Evolutionary conservation across 2,329 filamentous ascomycete genomes (phyloP).

Genomic region (Xenoacremonium recifei): DNA sequence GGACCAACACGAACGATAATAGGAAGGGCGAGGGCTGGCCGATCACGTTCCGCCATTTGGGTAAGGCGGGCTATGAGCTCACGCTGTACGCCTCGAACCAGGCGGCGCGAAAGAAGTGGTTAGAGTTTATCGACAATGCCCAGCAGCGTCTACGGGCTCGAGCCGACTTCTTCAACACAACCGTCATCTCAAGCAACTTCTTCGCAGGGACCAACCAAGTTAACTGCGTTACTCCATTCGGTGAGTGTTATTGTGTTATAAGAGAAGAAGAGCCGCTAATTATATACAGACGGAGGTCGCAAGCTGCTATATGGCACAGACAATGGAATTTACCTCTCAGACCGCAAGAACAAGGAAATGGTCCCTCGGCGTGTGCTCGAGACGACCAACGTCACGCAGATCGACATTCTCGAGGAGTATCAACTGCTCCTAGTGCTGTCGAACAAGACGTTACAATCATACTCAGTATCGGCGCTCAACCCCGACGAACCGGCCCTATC

Average conservation of each 20-base stretch:
- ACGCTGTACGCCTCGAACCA: slow-evolving; percentile 85
- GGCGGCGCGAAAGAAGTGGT: slow-evolving; percentile 90
- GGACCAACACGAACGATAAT: slow-evolving; percentile 49
- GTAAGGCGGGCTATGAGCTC: slow-evolving; percentile 91
- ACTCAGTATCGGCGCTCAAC: slow-evolving; percentile 82
- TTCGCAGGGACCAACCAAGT: slow-evolving; percentile 73
- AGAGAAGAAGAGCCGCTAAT: neutral
- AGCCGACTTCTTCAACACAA: slow-evolving; percentile 86
- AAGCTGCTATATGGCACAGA: slow-evolving; percentile 96
- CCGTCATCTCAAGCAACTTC: slow-evolving; percentile 57
- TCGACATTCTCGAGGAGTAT: slow-evolving; percentile 95
- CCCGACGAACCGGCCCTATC: slow-evolving; percentile 75
- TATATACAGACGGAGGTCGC: slow-evolving; percentile 74
- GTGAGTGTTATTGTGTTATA: slow-evolving; percentile 47
- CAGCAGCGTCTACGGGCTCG: slow-evolving; percentile 84
- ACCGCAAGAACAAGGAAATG: slow-evolving; percentile 84
- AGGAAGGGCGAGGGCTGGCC: slow-evolving; percentile 77
- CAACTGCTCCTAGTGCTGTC: slow-evolving; percentile 86
- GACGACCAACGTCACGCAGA: slow-evolving; percentile 82
- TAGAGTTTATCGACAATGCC: slow-evolving; percentile 89
- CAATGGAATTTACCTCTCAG: slow-evolving; percentile 86
- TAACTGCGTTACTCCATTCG: slow-evolving; percentile 91
- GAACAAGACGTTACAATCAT: slow-evolving; percentile 90
- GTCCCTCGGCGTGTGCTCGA: slow-evolving; percentile 82
- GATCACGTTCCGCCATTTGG: slow-evolving; percentile 93